A percentile compares a stretch with the other conserved stretches of the same genome.
These are phyloP conservation scores for Mycena metata DNA, from an alignment of 768 basidiomycete species.

Conservation along the genomic window DNA sequence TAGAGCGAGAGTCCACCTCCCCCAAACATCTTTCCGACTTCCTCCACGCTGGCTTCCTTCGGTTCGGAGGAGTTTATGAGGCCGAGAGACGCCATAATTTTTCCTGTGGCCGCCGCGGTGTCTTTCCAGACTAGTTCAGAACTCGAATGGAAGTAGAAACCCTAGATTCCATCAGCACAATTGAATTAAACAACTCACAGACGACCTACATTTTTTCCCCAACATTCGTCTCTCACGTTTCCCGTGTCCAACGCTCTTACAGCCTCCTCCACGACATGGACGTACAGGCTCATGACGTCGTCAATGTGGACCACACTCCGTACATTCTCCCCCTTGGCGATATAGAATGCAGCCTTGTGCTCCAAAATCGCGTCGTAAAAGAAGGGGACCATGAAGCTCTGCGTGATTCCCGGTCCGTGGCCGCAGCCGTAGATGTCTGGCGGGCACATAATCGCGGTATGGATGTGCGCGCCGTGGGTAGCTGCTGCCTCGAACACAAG, in stretches of 20 bases:
- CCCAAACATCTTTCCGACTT: neutral
- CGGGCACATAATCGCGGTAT: constrained; percentile 33
- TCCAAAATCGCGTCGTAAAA: constrained; percentile 20
- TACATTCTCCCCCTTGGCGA: constrained; percentile 23
- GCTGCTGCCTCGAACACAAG: constrained; percentile 20
- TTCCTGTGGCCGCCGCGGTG: constrained; percentile 15
- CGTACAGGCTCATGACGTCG: constrained; percentile 31
- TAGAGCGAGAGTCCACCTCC: constrained; percentile 11
- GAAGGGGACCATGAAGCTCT: constrained; percentile 28
- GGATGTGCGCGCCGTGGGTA: constrained; percentile 28
- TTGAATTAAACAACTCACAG: neutral
- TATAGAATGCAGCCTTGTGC: constrained; percentile 16
- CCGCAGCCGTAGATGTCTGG: constrained; percentile 31
- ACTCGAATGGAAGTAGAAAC: constrained; percentile 28
- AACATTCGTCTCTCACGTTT: constrained; percentile 17
- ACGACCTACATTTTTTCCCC: constrained; percentile 22
- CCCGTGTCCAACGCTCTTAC: constrained; percentile 13
- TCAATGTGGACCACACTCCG: constrained; percentile 28
- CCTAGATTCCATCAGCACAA: constrained; percentile 1
- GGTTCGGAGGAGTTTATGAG: constrained; percentile 22
- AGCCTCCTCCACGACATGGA: constrained; percentile 29
- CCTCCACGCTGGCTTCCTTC: constrained; percentile 5
- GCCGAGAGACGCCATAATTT: constrained; percentile 22
- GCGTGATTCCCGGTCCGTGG: constrained; percentile 22
- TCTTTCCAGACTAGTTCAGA: constrained; percentile 29